Evolutionary conservation across 805 yeast genomes (phyloP).

Genomic region (Middelhovenomyces tepae): DNA sequence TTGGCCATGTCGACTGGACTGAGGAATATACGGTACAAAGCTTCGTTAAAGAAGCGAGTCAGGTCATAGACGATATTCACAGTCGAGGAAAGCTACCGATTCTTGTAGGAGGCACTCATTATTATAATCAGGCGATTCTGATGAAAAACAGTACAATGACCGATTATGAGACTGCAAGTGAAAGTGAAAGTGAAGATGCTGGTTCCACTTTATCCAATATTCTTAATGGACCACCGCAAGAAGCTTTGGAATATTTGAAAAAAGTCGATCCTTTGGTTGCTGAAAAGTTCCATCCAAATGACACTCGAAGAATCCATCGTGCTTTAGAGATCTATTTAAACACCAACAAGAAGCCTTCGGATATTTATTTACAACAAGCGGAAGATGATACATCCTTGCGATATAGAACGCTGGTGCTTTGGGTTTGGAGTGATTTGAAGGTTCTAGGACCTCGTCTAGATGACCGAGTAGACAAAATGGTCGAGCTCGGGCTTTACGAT

Average conservation of each 20-base stretch:
- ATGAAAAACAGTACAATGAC: conserved; percentile 62
- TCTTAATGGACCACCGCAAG: conserved; percentile 38
- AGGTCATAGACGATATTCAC: conserved; percentile 52
- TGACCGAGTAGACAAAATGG: conserved; percentile 75
- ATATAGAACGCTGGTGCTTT: conserved; percentile 45
- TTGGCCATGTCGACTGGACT: conserved; percentile 75
- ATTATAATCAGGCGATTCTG: conserved; percentile 71
- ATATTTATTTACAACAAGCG: conserved; percentile 60
- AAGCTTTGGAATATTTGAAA: conserved; percentile 38
- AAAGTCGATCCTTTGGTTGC: conserved; percentile 64
- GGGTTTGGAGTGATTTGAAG: conserved; percentile 68
- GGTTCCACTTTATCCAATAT: conserved; percentile 22
- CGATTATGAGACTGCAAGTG: conserved; percentile 12
- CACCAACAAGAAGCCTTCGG: conserved; percentile 63
- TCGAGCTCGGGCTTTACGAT: conserved; percentile 53
- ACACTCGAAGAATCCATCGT: conserved; percentile 64
- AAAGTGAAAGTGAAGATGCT: conserved; percentile 6
- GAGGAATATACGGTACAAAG: conserved; percentile 75
- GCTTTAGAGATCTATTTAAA: conserved; percentile 71
- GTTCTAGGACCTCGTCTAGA: conserved; percentile 59
- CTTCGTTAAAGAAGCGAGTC: conserved; percentile 63
- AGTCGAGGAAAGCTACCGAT: conserved; percentile 68
- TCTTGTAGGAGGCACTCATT: conserved; percentile 93
- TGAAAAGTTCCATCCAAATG: conserved; percentile 85
- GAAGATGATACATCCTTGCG: conserved; percentile 12